Evolutionary conservation across 305 asterid species (phyloP), one percentile per base, ranked within the genome.

Genomic region (Fraxinus sp.): DNA sequence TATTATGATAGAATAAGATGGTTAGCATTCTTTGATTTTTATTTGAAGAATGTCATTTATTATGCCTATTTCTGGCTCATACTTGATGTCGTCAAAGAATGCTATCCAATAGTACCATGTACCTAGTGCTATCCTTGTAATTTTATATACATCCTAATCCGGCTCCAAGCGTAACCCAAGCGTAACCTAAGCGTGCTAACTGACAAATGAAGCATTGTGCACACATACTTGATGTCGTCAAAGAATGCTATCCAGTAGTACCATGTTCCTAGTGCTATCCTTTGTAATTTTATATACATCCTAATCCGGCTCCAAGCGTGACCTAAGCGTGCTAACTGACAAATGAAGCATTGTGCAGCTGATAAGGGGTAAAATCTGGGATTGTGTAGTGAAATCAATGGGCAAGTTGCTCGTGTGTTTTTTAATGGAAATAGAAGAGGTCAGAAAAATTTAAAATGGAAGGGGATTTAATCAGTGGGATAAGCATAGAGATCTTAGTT

Each of bases 401-500:
- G 70, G 13, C 70, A 59, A 20, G 70, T 59, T 59, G 70, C 13
- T 59, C 30, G 26, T 55, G 3, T 18, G 66, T 55, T n/a, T n/a
- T 46, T 52, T 55, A 55, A 55, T 10, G 26, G 13, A 59, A 59
- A 59, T 2, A 18, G 8, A 59, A 20, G 5, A 20, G 68, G 68
- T 59, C 11, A 7, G 30, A 59, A 59, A 59, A 59, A 20, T 33
- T 64, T 24, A 24, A 64, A 64, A 22, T 24, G 33, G 13, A 24
- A 2, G 73, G 7, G 24, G 66, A 10, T 14, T 22, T 64, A n/a
- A 18, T 88, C 99, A 68, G 88, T 90, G 59, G 99, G 99, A 41
- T 98, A 96, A 24, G 24, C 28, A 24, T 37, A 64, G 35, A 22
- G 35, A 22, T 64, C 7, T 24, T 8, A 64, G 1, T 64, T 64